Conservation (phyloP, 345 rosid genomes). For the Litchi chinensis region DNA sequence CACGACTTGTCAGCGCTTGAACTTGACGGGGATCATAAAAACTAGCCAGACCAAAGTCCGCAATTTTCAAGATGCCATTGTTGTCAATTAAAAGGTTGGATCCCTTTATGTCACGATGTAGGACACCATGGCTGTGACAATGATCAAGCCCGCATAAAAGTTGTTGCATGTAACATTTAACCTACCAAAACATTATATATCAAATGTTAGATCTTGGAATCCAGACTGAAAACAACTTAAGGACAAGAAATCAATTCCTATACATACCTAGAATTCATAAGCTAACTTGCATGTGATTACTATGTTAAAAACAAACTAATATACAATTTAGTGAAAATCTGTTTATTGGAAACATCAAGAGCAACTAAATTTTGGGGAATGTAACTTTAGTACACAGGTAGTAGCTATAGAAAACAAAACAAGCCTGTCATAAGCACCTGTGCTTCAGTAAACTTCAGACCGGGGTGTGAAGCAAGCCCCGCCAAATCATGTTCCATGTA, state of each 20-base stretch:
- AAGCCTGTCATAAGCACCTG: conserved; percentile 53
- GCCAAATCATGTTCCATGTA: conserved; percentile 99
- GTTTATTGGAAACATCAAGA: background rate
- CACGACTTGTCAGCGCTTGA: conserved; percentile 92
- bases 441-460: conserved; percentile 80
- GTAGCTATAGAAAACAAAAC: background rate
- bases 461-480: conserved; percentile 94
- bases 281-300: background rate
- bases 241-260: background rate
- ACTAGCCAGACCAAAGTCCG: conserved; percentile 97
- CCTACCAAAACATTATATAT: conserved; percentile 46
- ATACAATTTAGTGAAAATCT: background rate
- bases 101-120: conserved; percentile 98
- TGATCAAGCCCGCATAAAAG: conserved; percentile 87
- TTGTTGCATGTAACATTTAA: conserved; percentile 94
- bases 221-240: background rate
- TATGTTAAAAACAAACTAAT: conserved; percentile 1
- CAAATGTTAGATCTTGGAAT: background rate
- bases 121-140: conserved; percentile 91
- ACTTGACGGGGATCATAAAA: conserved; percentile 71
- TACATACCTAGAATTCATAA: background rate
- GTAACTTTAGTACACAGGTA: background rate
- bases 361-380: background rate
- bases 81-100: conserved; percentile 94
- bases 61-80: conserved; percentile 86